These are phyloP conservation scores for Clathrus columnatus DNA, from an alignment of 768 basidiomycete genomes.

Conservation along the genomic window DNA sequence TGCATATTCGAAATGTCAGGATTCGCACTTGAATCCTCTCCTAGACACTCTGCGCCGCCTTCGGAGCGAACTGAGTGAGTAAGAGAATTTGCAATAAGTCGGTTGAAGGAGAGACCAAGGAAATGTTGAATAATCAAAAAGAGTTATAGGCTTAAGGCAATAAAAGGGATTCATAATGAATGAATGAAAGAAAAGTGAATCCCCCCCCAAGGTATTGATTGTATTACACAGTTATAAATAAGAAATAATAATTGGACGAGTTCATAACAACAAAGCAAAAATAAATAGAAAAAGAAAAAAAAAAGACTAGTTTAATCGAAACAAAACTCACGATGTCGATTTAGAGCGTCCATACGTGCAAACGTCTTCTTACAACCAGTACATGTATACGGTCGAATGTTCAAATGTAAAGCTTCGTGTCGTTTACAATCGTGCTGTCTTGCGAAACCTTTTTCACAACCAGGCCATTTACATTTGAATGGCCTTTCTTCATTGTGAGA, in stretches of 20 bases:
- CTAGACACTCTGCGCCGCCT: conserved; percentile 68
- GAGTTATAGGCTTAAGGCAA: not conserved
- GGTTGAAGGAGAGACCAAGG: not conserved
- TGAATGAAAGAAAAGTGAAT: too few relatives aligned
- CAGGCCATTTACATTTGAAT: conserved; percentile 91
- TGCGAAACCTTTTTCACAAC: conserved; percentile 90
- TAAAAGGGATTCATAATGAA: too few relatives aligned
- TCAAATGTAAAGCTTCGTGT: conserved; percentile 90
- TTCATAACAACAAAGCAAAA: not conserved
- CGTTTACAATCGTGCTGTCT: conserved; percentile 95
- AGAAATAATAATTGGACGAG: not conserved
- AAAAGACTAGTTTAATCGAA: not conserved
- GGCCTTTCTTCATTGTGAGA: conserved; percentile 94
- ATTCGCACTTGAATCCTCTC: conserved; percentile 22
- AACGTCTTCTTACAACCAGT: conserved; percentile 91
- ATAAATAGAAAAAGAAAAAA: not conserved
- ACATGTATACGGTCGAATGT: conserved; percentile 86
- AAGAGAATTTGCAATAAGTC: not conserved
- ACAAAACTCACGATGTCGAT: conserved; percentile 70
- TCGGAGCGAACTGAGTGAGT: conserved; percentile 60
- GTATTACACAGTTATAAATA: too few relatives aligned
- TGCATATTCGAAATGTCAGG: not conserved
- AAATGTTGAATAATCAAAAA: not conserved
- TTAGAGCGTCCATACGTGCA: conserved; percentile 90
- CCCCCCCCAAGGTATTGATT: too few relatives aligned